Base-by-base conservation (phyloP, 495 filamentous ascomycete species). In the Xylaria intraflava region DNA sequence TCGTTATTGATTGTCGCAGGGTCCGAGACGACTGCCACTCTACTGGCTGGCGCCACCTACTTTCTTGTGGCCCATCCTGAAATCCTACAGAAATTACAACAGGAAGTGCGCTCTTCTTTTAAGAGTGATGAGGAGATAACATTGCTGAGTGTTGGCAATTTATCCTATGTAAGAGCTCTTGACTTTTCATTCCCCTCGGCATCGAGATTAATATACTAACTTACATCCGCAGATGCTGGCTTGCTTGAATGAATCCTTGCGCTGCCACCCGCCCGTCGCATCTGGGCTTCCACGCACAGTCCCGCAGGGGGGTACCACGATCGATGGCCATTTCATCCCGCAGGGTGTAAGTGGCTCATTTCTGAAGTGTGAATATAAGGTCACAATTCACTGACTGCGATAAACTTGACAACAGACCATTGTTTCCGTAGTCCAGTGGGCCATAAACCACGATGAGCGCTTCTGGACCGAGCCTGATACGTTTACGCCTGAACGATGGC, bases 191-290 rank as follows among this genome's bases (percentile, higher is more conserved):
- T 70, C 31, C 70, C 65, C 0, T 42, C 9, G 27, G 4, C 9
- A 4, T 29, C 9, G 9, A 4, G 9, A 29, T 4, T 29, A 4
- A 29, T 29, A 29, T 4, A 29, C 27, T 29, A 9, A 29, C 27
- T 4, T 4, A 29, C 9, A 51, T 1, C 59, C 59, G 2, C 83
- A 81, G 57, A 65, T 83, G 69, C 50, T 76, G 17, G 82, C 80
- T 1, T 75, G 75, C 27, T 58, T 84, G 6, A 64, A 80, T 26
- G 83, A 86, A 62, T 54, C 69, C 0, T 55, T 85, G 62, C 72
- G 83, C 5, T 61, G 78, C 31, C 78, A 78, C 46, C 78, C 82
- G 0, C 79, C 82, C 0, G 65, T 74, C 0, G 64, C 78, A 0
- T 60, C 57, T 42, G 72, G 68, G 3, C 55, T 77, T 1, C 70